Evolutionary conservation across 306 rosid genomes (phyloP).

Genomic region (Glycine latifolia): DNA sequence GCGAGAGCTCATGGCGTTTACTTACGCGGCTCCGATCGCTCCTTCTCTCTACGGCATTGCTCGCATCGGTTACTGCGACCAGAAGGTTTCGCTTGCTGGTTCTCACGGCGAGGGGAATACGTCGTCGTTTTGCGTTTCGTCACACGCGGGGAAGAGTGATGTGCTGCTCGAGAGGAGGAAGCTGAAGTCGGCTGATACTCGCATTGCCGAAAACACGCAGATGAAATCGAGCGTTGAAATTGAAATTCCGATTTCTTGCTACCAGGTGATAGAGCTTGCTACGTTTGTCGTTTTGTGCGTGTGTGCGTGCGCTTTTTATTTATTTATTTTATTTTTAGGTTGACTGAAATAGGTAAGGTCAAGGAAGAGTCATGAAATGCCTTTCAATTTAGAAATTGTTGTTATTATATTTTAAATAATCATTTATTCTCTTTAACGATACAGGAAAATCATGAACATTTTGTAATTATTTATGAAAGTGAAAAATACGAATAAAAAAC

Average conservation of each 20-base stretch:
- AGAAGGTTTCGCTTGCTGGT: conserved; percentile 42
- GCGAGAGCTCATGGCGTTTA: conserved; percentile 59
- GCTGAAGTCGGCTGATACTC: conserved; percentile 65
- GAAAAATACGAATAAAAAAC: neutral
- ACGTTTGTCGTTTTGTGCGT: conserved; percentile 5
- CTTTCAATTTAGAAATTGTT: too few species aligned
- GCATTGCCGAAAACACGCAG: conserved; percentile 53
- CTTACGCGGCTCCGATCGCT: conserved; percentile 56
- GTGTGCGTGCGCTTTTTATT: neutral
- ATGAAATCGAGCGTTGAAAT: conserved; percentile 60
- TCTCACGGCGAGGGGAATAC: conserved; percentile 37
- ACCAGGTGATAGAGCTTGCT: conserved; percentile 66
- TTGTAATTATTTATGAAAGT: neutral
- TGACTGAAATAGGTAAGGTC: neutral
- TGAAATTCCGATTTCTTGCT: conserved; percentile 89
- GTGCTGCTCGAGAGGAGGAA: conserved; percentile 54
- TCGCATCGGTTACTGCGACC: conserved; percentile 40
- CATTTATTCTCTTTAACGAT: too few species aligned
- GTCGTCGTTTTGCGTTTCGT: conserved; percentile 53
- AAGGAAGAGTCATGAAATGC: too few species aligned
- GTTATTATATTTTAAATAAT: too few species aligned
- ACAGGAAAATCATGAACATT: neutral
- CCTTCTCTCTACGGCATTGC: conserved; percentile 54
- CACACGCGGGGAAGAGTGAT: conserved; percentile 48
- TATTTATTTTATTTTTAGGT: neutral